Evolutionary conservation across 495 filamentous ascomycete genomes (phyloP).

Genomic region (Penicilliopsis zonata): DNA sequence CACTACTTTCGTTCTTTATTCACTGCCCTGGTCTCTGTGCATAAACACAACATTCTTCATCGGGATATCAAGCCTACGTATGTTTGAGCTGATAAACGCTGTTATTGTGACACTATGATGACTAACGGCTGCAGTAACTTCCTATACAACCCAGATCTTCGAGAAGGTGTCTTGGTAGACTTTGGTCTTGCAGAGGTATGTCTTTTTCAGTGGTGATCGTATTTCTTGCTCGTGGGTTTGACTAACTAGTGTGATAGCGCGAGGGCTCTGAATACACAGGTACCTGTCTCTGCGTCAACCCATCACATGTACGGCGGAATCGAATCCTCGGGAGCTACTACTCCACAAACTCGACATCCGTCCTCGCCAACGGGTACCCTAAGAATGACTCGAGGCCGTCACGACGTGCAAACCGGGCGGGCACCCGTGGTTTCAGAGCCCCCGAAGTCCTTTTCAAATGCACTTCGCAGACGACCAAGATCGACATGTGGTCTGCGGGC

Average conservation of each 20-base stretch:
- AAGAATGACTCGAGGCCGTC: slow-evolving; percentile 82
- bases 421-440: slow-evolving; percentile 91
- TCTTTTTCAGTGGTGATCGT: background rate
- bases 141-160: slow-evolving; percentile 73
- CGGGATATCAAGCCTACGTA: slow-evolving; percentile 97
- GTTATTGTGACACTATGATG: no score
- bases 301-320: slow-evolving; percentile 24
- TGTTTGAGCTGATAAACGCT: no score
- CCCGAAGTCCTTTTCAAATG: slow-evolving; percentile 97
- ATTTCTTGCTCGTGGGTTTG: background rate
- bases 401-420: slow-evolving; percentile 83
- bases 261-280: slow-evolving; percentile 31
- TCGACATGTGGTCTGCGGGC: slow-evolving; percentile 94
- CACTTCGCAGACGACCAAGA: slow-evolving; percentile 88
- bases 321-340: slow-evolving; percentile 30
- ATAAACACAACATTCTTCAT: slow-evolving; percentile 74
- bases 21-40: slow-evolving; percentile 70
- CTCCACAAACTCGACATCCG: slow-evolving; percentile 24
- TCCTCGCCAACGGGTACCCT: slow-evolving; percentile 56
- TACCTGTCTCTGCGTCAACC: slow-evolving; percentile 28
- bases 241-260: slow-evolving; percentile 12
- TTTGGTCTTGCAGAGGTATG: slow-evolving; percentile 81
- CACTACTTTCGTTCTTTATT: slow-evolving; percentile 86
- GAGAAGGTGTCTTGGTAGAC: slow-evolving; percentile 85
- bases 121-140: slow-evolving; percentile 79